Percentiles rank a stretch among this genome's conserved stretches.
Evolutionary conservation across 1,284 basidiomycete species (phyloP).

Genomic region (Austroboletus novae-zelandiae): DNA sequence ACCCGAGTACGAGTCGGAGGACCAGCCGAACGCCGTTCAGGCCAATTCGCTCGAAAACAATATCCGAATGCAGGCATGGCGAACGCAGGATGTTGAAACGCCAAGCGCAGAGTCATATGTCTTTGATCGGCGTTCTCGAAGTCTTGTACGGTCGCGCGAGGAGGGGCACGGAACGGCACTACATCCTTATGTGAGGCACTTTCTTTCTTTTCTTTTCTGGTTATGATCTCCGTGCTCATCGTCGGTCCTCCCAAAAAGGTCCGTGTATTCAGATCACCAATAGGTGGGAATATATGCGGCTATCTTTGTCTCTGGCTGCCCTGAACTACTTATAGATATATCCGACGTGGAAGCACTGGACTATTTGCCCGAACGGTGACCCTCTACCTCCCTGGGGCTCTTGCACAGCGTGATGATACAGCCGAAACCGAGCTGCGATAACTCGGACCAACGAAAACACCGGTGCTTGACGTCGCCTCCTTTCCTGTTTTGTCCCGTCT

Average conservation of each 20-base stretch:
- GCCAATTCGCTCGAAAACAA: slow-evolving; percentile 26
- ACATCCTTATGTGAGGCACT: slow-evolving; percentile 31
- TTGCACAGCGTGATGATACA: slow-evolving; percentile 1
- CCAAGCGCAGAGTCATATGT: slow-evolving; percentile 25
- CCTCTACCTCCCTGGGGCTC: background rate
- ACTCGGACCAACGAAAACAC: background rate
- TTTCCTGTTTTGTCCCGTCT: background rate
- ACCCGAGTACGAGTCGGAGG: slow-evolving; percentile 31
- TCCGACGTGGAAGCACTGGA: slow-evolving; percentile 28
- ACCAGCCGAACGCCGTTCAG: slow-evolving; percentile 13
- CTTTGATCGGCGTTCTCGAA: slow-evolving; percentile 29
- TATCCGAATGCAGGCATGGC: slow-evolving; percentile 25
- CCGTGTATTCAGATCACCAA: slow-evolving; percentile 31
- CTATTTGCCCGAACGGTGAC: slow-evolving; percentile 21
- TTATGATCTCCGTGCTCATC: slow-evolving; percentile 13
- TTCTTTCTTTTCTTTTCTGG: background rate
- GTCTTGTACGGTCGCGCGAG: slow-evolving; percentile 30
- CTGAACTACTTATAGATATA: slow-evolving; percentile 21
- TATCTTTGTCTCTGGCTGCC: background rate
- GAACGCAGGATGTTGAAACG: slow-evolving; percentile 11
- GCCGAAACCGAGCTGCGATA: slow-evolving; percentile 5
- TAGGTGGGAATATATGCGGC: slow-evolving; percentile 17
- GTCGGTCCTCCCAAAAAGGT: slow-evolving; percentile 14
- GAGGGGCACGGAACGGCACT: slow-evolving; percentile 26
- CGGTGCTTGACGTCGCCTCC: background rate